A percentile compares a stretch with the other conserved stretches of the same genome.
Conservation (phyloP, 2,329 filamentous ascomycete genomes). For the Colletotrichum nymphaeae region DNA sequence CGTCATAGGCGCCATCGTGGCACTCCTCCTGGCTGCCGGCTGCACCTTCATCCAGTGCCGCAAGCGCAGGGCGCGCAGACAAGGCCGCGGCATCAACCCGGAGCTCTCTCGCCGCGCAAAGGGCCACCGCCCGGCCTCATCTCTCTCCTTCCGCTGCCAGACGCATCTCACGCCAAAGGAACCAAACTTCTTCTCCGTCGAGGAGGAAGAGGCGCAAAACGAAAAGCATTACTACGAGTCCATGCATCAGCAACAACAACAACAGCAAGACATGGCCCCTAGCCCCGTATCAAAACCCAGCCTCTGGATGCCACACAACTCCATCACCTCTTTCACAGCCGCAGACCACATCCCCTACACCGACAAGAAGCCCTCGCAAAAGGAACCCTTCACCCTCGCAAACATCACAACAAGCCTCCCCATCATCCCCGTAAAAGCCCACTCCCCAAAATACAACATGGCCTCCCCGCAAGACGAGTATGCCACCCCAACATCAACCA, state of each 20-base stretch:
- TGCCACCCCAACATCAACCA: slow-evolving; percentile 46
- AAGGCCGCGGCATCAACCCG: slow-evolving; percentile 33
- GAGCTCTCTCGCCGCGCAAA: slow-evolving; percentile 41
- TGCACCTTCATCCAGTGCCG: slow-evolving; percentile 58
- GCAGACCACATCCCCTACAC: slow-evolving; percentile 2
- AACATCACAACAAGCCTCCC: slow-evolving; percentile 32
- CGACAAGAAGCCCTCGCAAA: slow-evolving; percentile 13
- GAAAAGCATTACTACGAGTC: slow-evolving; percentile 38
- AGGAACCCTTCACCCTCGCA: slow-evolving; percentile 10
- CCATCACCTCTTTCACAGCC: slow-evolving; percentile 14
- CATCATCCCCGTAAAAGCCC: slow-evolving; percentile 16
- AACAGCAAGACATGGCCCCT: background rate
- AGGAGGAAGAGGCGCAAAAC: slow-evolving; percentile 40
- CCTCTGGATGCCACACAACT: slow-evolving; percentile 38
- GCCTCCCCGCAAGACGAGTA: slow-evolving; percentile 36
- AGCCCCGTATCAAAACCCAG: background rate
- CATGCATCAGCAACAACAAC: slow-evolving; percentile 31
- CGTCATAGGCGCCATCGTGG: slow-evolving; percentile 50
- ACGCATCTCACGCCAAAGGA: slow-evolving; percentile 55
- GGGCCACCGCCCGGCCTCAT: slow-evolving; percentile 52
- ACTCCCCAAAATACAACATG: slow-evolving; percentile 26
- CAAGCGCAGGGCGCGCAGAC: slow-evolving; percentile 52
- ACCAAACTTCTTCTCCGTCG: slow-evolving; percentile 49
- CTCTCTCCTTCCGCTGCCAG: slow-evolving; percentile 64
- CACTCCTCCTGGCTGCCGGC: slow-evolving; percentile 51